phyloP scores from a whole-genome alignment of 2,329 filamentous ascomycete species.

The Paecilomyces fulvus region DNA sequence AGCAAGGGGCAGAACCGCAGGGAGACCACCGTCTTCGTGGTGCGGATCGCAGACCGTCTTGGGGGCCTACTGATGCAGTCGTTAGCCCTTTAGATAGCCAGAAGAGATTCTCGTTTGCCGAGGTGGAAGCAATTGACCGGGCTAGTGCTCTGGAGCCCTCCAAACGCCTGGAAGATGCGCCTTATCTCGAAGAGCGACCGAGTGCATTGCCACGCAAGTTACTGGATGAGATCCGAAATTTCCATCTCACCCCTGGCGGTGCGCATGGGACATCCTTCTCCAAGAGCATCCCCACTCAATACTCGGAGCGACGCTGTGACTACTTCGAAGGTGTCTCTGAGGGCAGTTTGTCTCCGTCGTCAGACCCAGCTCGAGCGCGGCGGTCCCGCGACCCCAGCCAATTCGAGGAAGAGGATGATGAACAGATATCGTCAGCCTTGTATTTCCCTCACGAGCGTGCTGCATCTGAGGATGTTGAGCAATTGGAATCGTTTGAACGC shows the following conservation, averaged over 20 bases:
- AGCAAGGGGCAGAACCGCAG: conserved; percentile 15
- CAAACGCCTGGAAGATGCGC: conserved; percentile 9
- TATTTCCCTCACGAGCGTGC: conserved; percentile 55
- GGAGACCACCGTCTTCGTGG: conserved; percentile 4
- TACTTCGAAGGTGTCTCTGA: conserved; percentile 16
- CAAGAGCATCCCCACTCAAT: conserved; percentile 30
- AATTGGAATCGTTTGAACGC: conserved; percentile 15
- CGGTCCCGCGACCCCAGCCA: conserved; percentile 14
- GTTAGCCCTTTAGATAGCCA: not conserved
- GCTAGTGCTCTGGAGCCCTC: conserved; percentile 1
- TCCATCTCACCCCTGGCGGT: conserved; percentile 43
- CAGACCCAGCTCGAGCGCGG: conserved; percentile 16
- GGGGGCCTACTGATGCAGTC: conserved; percentile 1
- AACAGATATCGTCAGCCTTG: conserved; percentile 56
- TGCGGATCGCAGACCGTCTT: not conserved
- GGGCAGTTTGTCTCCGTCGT: conserved; percentile 9
- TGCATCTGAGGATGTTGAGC: conserved; percentile 21
- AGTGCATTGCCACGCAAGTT: conserved; percentile 39
- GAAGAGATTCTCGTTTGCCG: not conserved
- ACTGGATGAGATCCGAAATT: conserved; percentile 50
- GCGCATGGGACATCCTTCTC: conserved; percentile 39
- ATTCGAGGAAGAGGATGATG: conserved; percentile 50
- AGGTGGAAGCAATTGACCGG: not conserved
- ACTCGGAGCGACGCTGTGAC: conserved; percentile 22
- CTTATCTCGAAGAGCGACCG: not conserved